Base-by-base conservation (phyloP, 176 grass and related monocot species). In the Canna indica region DNA sequence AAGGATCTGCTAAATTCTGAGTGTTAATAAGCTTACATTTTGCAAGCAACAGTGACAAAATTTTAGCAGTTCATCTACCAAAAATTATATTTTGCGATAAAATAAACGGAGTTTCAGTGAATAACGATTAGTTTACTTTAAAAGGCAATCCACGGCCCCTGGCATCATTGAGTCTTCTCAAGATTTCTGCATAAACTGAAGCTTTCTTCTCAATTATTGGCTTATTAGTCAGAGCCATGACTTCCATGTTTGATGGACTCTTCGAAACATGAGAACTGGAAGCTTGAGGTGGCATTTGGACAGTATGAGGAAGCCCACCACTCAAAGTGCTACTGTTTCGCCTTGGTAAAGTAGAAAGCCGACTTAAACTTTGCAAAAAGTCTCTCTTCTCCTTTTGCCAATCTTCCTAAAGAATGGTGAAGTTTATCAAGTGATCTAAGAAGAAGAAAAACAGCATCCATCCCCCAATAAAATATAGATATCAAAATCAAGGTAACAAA, bases 371-470 rank as follows among this genome's bases (percentile, higher is more conserved):
- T 76, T 86, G 86, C 83, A 99, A 82, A 63, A 90, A 93, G 47
- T 99, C 90, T 65, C 82, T 83, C 77, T 93, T 99, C 63, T 99
- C 95, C 36, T 90, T 99, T 56, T 99, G 86, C 95, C 95, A 99
- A 48, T 99, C 90, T 73, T 90, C 90, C 95, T 99, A 76, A 65
- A 87, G 45, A 56, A 77, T 45, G 78, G 10, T 58, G 24, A 74
- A 48, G 5, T 74, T 64, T 17, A 80, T 77, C 38, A 78, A 6
- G 76, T 24, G 14, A 30, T 25, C 11, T 48, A 11, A 18, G 18
- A 13, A 70, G 32, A 70, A 17, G 20, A 70, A 47, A 70, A 50
- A 33, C 31, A 28, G 41, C 25, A 17, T 31, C 9, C 68, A 48
- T 17, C 4, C 41, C 9, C 8, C 4, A 12, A 48, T 20, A 15